These are phyloP conservation scores for Calocybe gambosa DNA, from an alignment of 1,284 basidiomycete species.

Conservation along the genomic window DNA sequence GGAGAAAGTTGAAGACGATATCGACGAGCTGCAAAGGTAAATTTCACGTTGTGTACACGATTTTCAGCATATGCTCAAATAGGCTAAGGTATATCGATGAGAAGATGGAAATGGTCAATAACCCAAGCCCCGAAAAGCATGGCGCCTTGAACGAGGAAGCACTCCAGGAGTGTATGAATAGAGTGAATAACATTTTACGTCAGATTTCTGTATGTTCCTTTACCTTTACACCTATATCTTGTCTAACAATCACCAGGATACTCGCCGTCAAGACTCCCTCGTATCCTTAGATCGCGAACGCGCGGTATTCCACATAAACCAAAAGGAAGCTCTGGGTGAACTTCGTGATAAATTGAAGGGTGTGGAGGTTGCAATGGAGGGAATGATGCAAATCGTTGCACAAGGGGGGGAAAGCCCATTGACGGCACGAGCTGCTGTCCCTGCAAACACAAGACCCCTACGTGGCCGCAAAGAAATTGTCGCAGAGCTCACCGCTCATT, in stretches of 20 bases:
- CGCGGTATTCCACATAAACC: background rate
- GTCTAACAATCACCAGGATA: background rate
- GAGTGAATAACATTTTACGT: background rate
- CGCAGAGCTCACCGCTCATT: too few species aligned
- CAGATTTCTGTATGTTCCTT: background rate
- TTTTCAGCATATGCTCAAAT: background rate
- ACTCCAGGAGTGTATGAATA: background rate
- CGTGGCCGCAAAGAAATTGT: too few species aligned
- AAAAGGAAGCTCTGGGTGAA: background rate
- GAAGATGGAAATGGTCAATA: background rate
- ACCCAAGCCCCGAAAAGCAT: background rate
- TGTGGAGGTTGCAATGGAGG: background rate
- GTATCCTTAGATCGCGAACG: background rate
- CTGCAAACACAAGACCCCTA: background rate
- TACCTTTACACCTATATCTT: background rate
- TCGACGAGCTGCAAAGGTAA: background rate
- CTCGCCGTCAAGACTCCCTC: background rate
- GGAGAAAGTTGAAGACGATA: background rate
- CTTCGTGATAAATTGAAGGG: background rate
- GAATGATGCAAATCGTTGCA: background rate
- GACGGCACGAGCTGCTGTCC: background rate
- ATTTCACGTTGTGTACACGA: background rate
- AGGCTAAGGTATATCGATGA: background rate
- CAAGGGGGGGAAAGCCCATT: background rate
- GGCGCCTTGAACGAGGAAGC: background rate